phyloP scores from a whole-genome alignment of 495 filamentous ascomycete genomes.

The Poronia punctata region DNA sequence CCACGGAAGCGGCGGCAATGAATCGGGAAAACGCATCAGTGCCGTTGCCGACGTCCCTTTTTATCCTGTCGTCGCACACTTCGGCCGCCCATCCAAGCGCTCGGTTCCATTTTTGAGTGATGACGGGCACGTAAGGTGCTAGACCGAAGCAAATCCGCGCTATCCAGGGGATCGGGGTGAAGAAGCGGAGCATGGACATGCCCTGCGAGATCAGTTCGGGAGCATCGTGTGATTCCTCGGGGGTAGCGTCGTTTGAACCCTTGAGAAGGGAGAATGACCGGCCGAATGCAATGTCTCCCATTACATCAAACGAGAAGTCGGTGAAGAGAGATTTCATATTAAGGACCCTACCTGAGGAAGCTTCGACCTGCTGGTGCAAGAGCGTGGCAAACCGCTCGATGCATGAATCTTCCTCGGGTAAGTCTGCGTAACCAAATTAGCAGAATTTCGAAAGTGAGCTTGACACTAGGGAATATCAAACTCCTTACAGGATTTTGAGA shows the following conservation, averaged over 20 bases:
- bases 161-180: slow-evolving; percentile 5
- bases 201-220: neutral
- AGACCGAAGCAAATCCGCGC: neutral
- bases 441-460: neutral
- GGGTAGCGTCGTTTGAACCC: neutral
- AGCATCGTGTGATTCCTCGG: neutral
- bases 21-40: slow-evolving; percentile 4
- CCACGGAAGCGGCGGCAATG: neutral
- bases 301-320: slow-evolving; percentile 45
- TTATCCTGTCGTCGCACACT: neutral
- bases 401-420: neutral
- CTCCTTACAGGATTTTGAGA: neutral
- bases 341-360: slow-evolving; percentile 15
- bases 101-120: slow-evolving; percentile 1
- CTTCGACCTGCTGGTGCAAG: neutral
- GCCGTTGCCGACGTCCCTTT: neutral
- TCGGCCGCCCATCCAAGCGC: neutral
- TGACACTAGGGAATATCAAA: too few relatives aligned
- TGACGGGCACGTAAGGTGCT: neutral
- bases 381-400: slow-evolving; percentile 1
- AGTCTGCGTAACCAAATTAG: neutral
- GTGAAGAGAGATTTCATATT: slow-evolving; percentile 40
- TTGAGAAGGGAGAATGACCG: slow-evolving; percentile 27
- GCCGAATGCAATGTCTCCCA: slow-evolving; percentile 46
- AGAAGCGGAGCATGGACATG: neutral